phyloP scores from a whole-genome alignment of 208 protist species.

The Trypanosoma lewisi region DNA sequence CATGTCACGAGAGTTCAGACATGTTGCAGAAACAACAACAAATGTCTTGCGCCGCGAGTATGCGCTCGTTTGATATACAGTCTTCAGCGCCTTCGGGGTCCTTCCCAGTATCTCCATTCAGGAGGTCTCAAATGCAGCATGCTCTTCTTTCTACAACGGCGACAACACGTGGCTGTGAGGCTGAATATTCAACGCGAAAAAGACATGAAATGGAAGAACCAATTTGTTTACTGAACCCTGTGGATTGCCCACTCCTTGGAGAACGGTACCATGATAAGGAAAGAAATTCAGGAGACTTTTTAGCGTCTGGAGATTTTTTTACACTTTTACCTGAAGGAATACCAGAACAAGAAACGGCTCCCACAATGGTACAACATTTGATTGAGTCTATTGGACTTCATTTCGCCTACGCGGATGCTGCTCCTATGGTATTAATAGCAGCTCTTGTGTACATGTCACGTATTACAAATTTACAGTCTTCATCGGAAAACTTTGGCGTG shows the following conservation, averaged over 20 bases:
- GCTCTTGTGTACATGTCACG: conserved; percentile 77
- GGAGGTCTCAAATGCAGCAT: background rate
- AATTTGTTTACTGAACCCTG: background rate
- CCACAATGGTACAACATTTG: conserved; percentile 30
- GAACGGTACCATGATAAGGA: conserved; percentile 1
- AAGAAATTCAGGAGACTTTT: background rate
- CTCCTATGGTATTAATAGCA: conserved; percentile 76
- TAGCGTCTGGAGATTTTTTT: conserved; percentile 2
- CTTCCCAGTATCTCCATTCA: background rate
- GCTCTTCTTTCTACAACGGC: background rate
- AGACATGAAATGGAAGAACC: background rate
- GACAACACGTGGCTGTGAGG: background rate
- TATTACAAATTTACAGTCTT: conserved; percentile 39
- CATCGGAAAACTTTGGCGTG: conserved; percentile 46
- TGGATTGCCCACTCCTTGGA: background rate
- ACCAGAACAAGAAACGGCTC: conserved; percentile 1
- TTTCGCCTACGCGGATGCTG: conserved; percentile 34
- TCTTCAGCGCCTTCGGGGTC: background rate
- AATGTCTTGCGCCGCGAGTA: background rate
- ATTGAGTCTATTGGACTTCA: conserved; percentile 33
- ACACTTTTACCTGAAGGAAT: conserved; percentile 6
- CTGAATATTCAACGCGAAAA: background rate
- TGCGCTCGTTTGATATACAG: conserved; percentile 20
- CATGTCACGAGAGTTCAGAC: background rate
- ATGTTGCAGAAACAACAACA: background rate